phyloP scores from a whole-genome alignment of 1,139 yeast species.

The Spencermartinsiella ligniputridi region DNA sequence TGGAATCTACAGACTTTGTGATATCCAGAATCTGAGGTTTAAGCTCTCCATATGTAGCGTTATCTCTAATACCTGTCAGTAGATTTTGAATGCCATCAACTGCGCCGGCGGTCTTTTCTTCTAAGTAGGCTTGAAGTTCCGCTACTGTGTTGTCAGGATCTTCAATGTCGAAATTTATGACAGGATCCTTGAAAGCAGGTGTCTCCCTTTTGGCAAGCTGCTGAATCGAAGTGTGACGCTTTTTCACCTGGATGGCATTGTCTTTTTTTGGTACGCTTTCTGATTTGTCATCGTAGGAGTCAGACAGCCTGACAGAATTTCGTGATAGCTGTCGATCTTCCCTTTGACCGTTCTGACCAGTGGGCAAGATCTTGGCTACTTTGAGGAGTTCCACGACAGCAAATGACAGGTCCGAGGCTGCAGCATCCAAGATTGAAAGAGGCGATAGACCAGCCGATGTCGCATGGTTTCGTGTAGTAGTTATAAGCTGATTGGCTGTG shows the following conservation, averaged over 20 bases:
- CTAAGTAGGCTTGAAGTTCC: slow-evolving; percentile 79
- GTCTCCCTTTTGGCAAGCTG: slow-evolving; percentile 2
- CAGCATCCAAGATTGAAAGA: slow-evolving; percentile 65
- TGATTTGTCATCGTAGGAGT: background rate
- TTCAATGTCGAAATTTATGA: slow-evolving; percentile 60
- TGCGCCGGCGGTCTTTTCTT: slow-evolving; percentile 90
- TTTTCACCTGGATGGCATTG: slow-evolving; percentile 1
- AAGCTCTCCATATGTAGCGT: slow-evolving; percentile 70
- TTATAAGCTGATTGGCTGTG: slow-evolving; percentile 69
- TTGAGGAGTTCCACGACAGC: slow-evolving; percentile 68
- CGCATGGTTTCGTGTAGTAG: slow-evolving; percentile 75
- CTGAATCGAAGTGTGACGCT: slow-evolving; percentile 5
- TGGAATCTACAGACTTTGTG: slow-evolving; percentile 69
- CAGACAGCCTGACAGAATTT: background rate
- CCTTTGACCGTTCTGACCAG: background rate
- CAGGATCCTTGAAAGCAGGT: background rate
- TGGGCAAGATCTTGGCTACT: slow-evolving; percentile 44
- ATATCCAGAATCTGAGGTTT: slow-evolving; percentile 71
- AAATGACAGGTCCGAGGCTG: slow-evolving; percentile 70
- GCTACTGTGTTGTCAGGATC: slow-evolving; percentile 83
- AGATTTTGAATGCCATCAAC: slow-evolving; percentile 84
- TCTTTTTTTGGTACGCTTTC: background rate
- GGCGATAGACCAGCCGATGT: slow-evolving; percentile 64
- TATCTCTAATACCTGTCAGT: slow-evolving; percentile 43
- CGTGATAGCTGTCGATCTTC: background rate